phyloP scores from a whole-genome alignment of 1,284 basidiomycete genomes.

The Heterobasidion irregulare region DNA sequence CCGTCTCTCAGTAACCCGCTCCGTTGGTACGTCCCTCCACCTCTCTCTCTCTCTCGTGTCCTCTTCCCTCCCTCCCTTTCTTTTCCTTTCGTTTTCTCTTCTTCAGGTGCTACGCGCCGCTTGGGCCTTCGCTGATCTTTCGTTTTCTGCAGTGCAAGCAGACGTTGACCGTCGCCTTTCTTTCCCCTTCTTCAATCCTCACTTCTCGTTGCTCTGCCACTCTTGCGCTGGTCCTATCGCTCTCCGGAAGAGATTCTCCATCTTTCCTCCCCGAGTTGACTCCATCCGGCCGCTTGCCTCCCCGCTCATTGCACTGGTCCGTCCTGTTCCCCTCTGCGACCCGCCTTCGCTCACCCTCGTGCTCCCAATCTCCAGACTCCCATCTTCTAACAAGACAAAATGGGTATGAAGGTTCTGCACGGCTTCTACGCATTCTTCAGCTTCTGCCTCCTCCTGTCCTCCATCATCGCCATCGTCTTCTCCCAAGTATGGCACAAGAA shows the following conservation, averaged over 20 bases:
- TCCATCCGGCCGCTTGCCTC: background rate
- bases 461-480: constrained; percentile 51
- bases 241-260: background rate
- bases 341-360: background rate
- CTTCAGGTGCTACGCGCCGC: constrained; percentile 8
- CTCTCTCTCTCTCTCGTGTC: constrained; percentile 20
- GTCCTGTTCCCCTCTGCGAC: background rate
- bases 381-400: background rate
- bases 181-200: constrained; percentile 15
- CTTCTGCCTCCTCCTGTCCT: constrained; percentile 60
- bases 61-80: constrained; percentile 21
- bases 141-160: constrained; percentile 26
- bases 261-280: background rate
- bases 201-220: constrained; percentile 22
- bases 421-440: constrained; percentile 66
- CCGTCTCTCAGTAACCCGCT: background rate
- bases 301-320: background rate
- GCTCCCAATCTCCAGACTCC: background rate
- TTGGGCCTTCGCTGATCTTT: constrained; percentile 16
- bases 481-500: constrained; percentile 63
- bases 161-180: constrained; percentile 51
- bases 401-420: constrained; percentile 32
- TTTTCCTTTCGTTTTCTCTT: constrained; percentile 19
- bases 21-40: constrained; percentile 10
- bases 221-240: constrained; percentile 7